Base-by-base conservation (phyloP, 305 asterid species). In the Fraxinus sp. region DNA sequence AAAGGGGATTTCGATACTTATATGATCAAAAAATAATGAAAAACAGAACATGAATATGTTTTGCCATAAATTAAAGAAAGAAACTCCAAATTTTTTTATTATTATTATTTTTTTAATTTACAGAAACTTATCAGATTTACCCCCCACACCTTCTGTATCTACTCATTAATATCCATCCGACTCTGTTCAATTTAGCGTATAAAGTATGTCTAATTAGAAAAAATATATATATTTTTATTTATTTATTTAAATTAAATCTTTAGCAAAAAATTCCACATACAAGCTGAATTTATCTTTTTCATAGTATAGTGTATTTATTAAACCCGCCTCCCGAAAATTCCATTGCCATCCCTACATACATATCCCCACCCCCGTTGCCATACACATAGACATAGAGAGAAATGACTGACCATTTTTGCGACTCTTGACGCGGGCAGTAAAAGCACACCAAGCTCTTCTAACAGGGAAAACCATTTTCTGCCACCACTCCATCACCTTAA, bases 381-480 rank as follows among this genome's bases (percentile, higher is more conserved):
- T 18, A 57, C 26, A 57, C 68, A 7, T 13, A 57, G 68, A 57
- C 10, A 57, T 3, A 68, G 9, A 28, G 20, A 68, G 76, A 71
- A 9, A 33, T 28, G 37, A 81, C 80, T 81, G 18, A 95, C 99
- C 99, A 35, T 93, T 91, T 83, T 94, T 94, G 0, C 91, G 94
- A 85, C 92, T 90, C 82, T 88, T 95, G 64, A 93, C 86, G 6
- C 97, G 97, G 76, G 93, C 82, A 20, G 98, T 92, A 64, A 92
- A 89, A 64, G 93, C 82, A 79, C 88, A 85, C 98, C 98, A 95
- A 75, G 86, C 97, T 84, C 94, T 91, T 52, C 97, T 81, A 57
- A 94, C 95, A 30, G 98, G 99, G 81, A 94, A 94, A 6, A 89
- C 95, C 86, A 95, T 89, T 82, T 92, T 95, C 44, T 89, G 93